Conservation (phyloP, 495 filamentous ascomycete genomes). For the Staphylotrichum tortipilum region DNA sequence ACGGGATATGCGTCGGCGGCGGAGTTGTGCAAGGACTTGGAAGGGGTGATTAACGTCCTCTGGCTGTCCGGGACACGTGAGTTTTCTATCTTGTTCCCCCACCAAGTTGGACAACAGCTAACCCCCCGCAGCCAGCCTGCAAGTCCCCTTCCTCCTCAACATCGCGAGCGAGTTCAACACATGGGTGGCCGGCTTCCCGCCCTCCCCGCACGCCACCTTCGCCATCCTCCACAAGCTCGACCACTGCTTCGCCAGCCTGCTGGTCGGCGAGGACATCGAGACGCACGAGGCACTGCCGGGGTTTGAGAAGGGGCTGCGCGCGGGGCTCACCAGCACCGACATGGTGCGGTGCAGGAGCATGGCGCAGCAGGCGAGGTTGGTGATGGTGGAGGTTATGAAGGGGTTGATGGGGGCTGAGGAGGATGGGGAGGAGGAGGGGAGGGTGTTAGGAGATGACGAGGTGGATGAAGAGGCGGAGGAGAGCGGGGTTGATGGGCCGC, state of each 20-base stretch:
- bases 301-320: constrained; percentile 47
- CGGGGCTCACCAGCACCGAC: constrained; percentile 56
- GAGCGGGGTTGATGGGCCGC: constrained; percentile 6
- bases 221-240: constrained; percentile 67
- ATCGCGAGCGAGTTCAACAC: constrained; percentile 60
- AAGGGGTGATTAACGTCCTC: constrained; percentile 61
- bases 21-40: constrained; percentile 62
- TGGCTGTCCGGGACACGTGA: constrained; percentile 79
- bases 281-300: constrained; percentile 58
- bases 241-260: constrained; percentile 60
- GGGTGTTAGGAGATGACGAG: no score
- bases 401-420: constrained; percentile 28
- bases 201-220: constrained; percentile 57
- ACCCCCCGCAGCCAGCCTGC: constrained; percentile 54
- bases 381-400: constrained; percentile 55
- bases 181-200: constrained; percentile 58
- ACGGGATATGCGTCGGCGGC: constrained; percentile 59
- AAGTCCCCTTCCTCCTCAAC: constrained; percentile 72
- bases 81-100: no score
- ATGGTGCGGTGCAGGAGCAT: constrained; percentile 76
- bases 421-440: constrained; percentile 33
- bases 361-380: constrained; percentile 59
- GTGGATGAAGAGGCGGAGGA: constrained; percentile 27
- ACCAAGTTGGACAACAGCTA: no score
- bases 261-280: constrained; percentile 57